Base-by-base conservation (phyloP, 2,329 filamentous ascomycete genomes). In the Rutstroemia sydowiana region DNA sequence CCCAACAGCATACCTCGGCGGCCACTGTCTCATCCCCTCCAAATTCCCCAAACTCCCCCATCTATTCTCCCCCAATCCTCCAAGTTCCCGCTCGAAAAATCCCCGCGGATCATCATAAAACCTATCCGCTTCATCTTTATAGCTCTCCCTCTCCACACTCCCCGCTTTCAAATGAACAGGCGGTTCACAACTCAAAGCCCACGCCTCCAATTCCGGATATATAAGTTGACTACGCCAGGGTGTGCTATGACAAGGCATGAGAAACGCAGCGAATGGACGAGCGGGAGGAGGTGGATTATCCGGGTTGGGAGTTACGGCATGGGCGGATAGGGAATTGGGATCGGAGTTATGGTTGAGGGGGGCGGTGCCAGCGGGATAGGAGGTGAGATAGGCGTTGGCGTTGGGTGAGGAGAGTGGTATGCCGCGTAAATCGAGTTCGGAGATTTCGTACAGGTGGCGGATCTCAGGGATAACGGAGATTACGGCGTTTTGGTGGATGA, bases 211-310 rank as follows among this genome's bases (percentile, higher is more conserved):
- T 28, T 74, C 71, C 0, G 88, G 80, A 64, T 93, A 80, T 55
- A 95, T 75, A 36, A 97, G 77, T 64, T 95, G 87, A 14, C 86
- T 90, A 62, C 91, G 86, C 92, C 93, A 97, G 2, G 93, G 92
- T 0, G 92, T 97, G 59, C 87, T 88, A 73, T 98, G 93, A 71
- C 93, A 98, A 9, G 93, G 93, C 78, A 91, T 95, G 21, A 98
- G 77, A 70, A 97, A 96, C 18, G 86, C 85, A 31, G 84, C 81
- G 61, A 84, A 84, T 10, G 82, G 74, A 40, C 60, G 56, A 14
- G 32, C n/a, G 8, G 23, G 23, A 8, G 23, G 23, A 26, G 23
- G 23, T 8, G 23, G 23, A 26, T 26, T 26, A 8, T 26, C 23
- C 4, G 23, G 23, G 8, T 26, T 26, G 23, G 23, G 4, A n/a